phyloP scores from a whole-genome alignment of 169 alveolate genomes.

The Plasmodium coatneyi region DNA sequence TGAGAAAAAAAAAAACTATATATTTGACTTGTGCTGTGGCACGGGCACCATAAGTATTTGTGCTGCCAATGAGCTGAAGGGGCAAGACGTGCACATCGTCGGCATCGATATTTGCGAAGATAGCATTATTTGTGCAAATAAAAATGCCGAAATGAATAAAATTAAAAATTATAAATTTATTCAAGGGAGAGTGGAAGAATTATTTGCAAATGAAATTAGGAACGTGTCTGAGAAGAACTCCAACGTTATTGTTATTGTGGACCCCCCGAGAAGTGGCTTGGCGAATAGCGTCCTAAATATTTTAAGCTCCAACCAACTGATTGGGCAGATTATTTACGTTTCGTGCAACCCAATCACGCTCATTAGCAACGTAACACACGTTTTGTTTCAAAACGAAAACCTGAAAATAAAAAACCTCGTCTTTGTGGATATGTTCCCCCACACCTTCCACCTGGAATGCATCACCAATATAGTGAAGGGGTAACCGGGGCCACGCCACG shows the following conservation, averaged over 20 bases:
- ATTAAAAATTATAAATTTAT: conserved; percentile 72
- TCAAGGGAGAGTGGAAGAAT: conserved; percentile 73
- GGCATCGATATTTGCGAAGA: conserved; percentile 75
- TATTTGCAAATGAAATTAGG: conserved; percentile 57
- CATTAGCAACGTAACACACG: conserved; percentile 47
- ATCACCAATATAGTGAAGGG: conserved; percentile 36
- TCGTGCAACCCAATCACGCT: conserved; percentile 70
- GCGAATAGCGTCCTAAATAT: conserved; percentile 56
- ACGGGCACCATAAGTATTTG: conserved; percentile 75
- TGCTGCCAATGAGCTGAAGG: conserved; percentile 52
- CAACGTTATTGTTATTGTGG: conserved; percentile 70
- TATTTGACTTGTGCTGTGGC: conserved; percentile 76
- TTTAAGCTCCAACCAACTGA: conserved; percentile 38
- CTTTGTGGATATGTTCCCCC: conserved; percentile 76
- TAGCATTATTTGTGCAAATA: conserved; percentile 70
- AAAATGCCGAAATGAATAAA: conserved; percentile 69
- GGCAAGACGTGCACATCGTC: conserved; percentile 25
- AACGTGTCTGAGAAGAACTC: conserved; percentile 21
- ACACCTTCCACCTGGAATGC: conserved; percentile 72
- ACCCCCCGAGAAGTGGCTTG: conserved; percentile 74
- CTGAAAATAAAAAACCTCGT: conserved; percentile 56
- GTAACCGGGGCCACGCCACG: not conserved
- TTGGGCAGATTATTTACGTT: conserved; percentile 71
- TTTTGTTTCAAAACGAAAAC: conserved; percentile 63
- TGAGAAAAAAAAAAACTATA: conserved; percentile 36